Percentiles rank a stretch among this genome's conserved stretches.
These are phyloP conservation scores for Raddia distichophylla DNA, from an alignment of 176 grass and related monocot species.

Conservation along the genomic window DNA sequence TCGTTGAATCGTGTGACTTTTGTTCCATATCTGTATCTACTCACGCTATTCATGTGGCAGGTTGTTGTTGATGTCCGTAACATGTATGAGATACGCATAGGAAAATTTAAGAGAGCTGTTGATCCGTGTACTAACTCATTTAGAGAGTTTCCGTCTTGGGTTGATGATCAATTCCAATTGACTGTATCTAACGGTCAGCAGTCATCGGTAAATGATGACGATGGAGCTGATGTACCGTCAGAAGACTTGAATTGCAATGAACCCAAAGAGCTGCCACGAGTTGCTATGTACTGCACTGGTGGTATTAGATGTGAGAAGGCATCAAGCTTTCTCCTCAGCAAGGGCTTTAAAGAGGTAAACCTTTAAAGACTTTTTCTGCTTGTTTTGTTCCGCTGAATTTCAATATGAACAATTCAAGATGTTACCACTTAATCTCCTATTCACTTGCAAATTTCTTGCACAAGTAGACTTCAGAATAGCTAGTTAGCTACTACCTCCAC, in stretches of 20 bases:
- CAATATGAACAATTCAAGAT: neutral
- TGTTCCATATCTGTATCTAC: constrained; percentile 17
- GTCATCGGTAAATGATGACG: constrained; percentile 21
- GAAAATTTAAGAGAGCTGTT: constrained; percentile 89
- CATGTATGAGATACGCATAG: constrained; percentile 92
- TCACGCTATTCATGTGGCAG: constrained; percentile 44
- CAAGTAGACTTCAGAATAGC: neutral
- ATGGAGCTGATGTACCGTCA: neutral
- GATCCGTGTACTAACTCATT: constrained; percentile 87
- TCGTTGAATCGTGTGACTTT: constrained; percentile 23
- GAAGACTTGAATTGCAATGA: constrained; percentile 1
- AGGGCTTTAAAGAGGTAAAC: constrained; percentile 93
- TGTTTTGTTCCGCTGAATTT: constrained; percentile 16
- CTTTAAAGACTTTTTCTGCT: neutral
- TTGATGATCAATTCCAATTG: constrained; percentile 77
- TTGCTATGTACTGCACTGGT: constrained; percentile 99
- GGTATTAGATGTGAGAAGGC: constrained; percentile 99
- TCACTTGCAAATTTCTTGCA: neutral
- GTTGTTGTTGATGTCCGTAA: constrained; percentile 97
- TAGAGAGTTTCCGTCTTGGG: constrained; percentile 86
- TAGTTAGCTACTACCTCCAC: neutral
- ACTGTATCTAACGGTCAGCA: constrained; percentile 44
- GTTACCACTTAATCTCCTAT: neutral
- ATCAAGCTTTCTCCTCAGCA: constrained; percentile 90
- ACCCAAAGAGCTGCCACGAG: constrained; percentile 67